These are phyloP conservation scores for Amborella trichopoda DNA, from an alignment of 164 flowering plant genomes.

Conservation along the genomic window DNA sequence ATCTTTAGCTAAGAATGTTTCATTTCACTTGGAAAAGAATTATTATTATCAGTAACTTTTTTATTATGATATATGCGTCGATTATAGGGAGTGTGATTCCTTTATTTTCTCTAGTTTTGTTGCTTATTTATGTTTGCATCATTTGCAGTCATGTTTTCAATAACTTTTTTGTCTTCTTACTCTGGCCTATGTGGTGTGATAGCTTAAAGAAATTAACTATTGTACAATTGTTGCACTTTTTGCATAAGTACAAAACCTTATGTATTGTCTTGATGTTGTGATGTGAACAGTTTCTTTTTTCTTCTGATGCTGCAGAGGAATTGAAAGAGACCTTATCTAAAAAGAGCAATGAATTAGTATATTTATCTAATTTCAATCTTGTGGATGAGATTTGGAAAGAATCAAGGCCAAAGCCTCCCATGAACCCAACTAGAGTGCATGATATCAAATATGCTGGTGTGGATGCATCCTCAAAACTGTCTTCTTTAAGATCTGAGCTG, in stretches of 20 bases:
- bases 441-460: conserved; percentile 81
- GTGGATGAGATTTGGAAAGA: conserved; percentile 93
- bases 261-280: conserved; percentile 27
- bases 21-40: too few species aligned
- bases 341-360: conserved; percentile 68
- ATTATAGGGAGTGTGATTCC: too few species aligned
- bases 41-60: too few species aligned
- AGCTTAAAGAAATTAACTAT: too few species aligned
- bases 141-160: too few species aligned
- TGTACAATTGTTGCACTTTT: not conserved
- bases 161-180: too few species aligned
- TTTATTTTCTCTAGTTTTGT: too few species aligned
- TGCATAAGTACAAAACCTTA: not conserved
- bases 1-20: too few species aligned
- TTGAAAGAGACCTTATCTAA: conserved; percentile 52
- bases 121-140: too few species aligned
- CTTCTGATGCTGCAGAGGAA: conserved; percentile 88
- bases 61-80: too few species aligned
- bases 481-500: conserved; percentile 61
- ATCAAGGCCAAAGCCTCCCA: conserved; percentile 67
- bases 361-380: conserved; percentile 50
- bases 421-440: conserved; percentile 59
- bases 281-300: conserved; percentile 96
- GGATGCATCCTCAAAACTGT: conserved; percentile 58
- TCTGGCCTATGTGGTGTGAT: too few species aligned